A percentile compares a stretch with the other conserved stretches of the same genome.
phyloP scores from a whole-genome alignment of 441 rosid species.

The Populus hybrid region DNA sequence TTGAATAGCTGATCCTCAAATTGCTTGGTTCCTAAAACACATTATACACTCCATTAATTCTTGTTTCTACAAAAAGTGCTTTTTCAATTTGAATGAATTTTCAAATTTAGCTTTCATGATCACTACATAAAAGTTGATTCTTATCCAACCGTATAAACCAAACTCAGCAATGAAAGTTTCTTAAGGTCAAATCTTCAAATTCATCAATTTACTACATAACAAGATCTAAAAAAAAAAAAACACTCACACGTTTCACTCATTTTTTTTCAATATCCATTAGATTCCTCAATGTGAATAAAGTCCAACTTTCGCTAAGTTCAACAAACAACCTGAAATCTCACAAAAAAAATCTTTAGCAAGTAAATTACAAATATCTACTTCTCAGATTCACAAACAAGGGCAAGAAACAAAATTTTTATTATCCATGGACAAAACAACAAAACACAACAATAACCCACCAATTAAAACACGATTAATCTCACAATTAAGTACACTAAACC shows the following conservation, averaged over 20 bases:
- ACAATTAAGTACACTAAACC: not conserved
- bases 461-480: not conserved
- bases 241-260: not conserved
- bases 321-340: not conserved
- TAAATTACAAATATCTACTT: not conserved
- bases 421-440: not conserved
- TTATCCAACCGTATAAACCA: not conserved
- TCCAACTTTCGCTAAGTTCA: not conserved
- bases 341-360: not conserved
- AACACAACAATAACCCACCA: not conserved
- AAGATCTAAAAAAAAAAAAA: no score
- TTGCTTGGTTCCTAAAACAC: conserved; percentile 50
- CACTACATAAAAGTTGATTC: not conserved
- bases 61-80: not conserved
- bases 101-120: not conserved
- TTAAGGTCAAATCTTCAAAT: not conserved
- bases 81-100: not conserved
- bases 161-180: not conserved
- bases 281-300: not conserved
- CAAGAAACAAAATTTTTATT: no score
- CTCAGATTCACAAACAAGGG: no score
- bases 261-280: not conserved
- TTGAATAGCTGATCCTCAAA: conserved; percentile 59
- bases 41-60: not conserved
- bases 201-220: not conserved